Evolutionary conservation across 78 protist genomes (phyloP), one percentile per base, ranked within the genome.

Genomic region (Dictyostelium firmibasis): DNA sequence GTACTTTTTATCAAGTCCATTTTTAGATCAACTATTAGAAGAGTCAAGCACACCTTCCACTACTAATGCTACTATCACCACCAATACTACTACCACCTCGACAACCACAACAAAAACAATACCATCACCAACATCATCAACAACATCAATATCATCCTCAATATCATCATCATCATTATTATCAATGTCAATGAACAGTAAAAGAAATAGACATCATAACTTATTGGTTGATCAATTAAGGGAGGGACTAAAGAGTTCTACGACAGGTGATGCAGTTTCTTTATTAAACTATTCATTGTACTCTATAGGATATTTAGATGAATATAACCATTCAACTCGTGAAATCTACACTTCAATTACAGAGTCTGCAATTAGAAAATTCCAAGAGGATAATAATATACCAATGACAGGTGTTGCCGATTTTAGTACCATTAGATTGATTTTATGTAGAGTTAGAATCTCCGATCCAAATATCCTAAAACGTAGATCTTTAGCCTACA

Each of bases 351-450:
- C 87, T 7, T 41, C 81, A 10, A 31, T n/a, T 3, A 88, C 94
- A 25, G 81, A 81, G 27, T 60, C 31, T 43, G 86, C 94, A 38
- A 33, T 88, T 3, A 88, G 81, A n/a, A 88, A 69, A 50, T 79
- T 88, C 18, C 94, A 88, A 69, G 64, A 57, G 13, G 79, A 57
- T 11, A 33, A 67, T 67, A 11, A 62, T 27, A 41, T 81, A 16
- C 86, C 94, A 27, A 60, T 41, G 23, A 88, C 85, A 29, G 94
- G 94, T 81, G 76, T 23, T n/a, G 94, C 86, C 1, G 94, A 88
- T 79, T 64, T 43, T 18, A 38, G 10, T 20, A 88, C 86, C 2
- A 81, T 81, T 20, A 67, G 72, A 47, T 62, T 33, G 23, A 78
- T 83, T 38, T 79, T 83, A 31, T 83, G 33, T 35, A 83, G 36